Base-by-base conservation (phyloP, 345 rosid genomes). In the Eutrema heterophyllum region DNA sequence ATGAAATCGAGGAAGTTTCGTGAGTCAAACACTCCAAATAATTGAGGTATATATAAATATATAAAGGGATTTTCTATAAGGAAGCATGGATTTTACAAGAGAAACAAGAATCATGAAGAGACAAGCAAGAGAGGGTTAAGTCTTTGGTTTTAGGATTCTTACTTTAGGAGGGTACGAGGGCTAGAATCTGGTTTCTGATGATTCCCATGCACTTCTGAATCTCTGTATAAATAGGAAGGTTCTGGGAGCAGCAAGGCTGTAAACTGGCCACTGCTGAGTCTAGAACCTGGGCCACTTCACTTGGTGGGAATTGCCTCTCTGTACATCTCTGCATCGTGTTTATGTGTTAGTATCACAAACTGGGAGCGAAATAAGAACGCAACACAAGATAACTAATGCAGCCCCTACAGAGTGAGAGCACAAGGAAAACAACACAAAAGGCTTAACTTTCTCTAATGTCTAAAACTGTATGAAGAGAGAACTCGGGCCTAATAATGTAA, bases 171-270 rank as follows among this genome's bases (percentile, higher is more conserved):
- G 89, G 89, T 54, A 85, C 79, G 32, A 85, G 81, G 8, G 89
- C 89, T 68, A 85, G 71, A 44, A 85, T 85, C 80, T 92, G 97
- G 54, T 84, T 92, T 68, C 87, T 82, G 18, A 92, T 81, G 40
- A 87, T 86, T 32, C 96, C 93, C 90, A 89, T 92, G 84, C 89
- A 89, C 74, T 87, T 89, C 84, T 92, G 97, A 66, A 92, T 86
- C 78, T 92, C 97, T 9, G 88, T 81, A 75, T 92, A 89, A 32
- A 92, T 71, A 3, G 90, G 89, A 64, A 92, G 90, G 77, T 92
- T 92, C 63, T 83, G 86, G 4, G 92, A 80, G 78, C 93, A 85
- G 79, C 83, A 76, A 6, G 97, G 97, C 84, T 86, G 88, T 81
- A 89, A 81, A 81, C 89, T 83, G 1, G 84, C 84, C 14, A 86